phyloP scores from a whole-genome alignment of 1,139 yeast species.

The Nakaseomyces glabratus region DNA sequence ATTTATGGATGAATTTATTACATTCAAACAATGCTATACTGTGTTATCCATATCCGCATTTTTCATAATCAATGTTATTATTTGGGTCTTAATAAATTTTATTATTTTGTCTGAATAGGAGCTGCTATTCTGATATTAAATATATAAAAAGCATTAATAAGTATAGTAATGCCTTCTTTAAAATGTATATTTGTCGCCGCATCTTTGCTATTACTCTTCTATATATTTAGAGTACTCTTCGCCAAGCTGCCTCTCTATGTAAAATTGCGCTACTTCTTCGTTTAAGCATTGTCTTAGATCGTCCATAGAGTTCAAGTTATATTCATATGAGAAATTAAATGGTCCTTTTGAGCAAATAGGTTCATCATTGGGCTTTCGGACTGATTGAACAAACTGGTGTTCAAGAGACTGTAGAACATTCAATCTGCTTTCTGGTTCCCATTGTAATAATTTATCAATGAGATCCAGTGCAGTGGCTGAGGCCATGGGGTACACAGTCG shows the following conservation, averaged over 20 bases:
- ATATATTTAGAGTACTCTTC: too few relatives aligned
- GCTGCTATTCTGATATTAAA: too few relatives aligned
- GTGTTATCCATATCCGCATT: too few relatives aligned
- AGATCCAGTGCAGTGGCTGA: conserved; percentile 40
- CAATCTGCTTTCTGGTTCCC: conserved; percentile 48
- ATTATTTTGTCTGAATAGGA: too few relatives aligned
- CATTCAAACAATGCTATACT: too few relatives aligned
- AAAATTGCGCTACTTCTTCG: conserved; percentile 25
- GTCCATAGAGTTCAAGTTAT: conserved; percentile 26
- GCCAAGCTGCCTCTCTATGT: conserved; percentile 15
- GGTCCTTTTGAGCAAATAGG: conserved; percentile 35
- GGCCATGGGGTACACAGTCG: conserved; percentile 51
- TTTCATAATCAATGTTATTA: too few relatives aligned
- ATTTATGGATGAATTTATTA: too few relatives aligned
- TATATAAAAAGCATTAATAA: too few relatives aligned
- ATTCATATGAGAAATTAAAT: conserved; percentile 59
- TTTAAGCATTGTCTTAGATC: conserved; percentile 22
- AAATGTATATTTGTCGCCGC: not conserved
- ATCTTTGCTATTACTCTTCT: not conserved
- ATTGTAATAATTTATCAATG: conserved; percentile 43
- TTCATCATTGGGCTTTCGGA: conserved; percentile 46
- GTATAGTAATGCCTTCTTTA: too few relatives aligned
- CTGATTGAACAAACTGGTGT: conserved; percentile 41
- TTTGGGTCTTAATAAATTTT: too few relatives aligned
- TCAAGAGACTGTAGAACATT: conserved; percentile 43